Evolutionary conservation across 2,329 filamentous ascomycete genomes (phyloP), one percentile per base, ranked within the genome.

Genomic region (Thielaviopsis cerberus): DNA sequence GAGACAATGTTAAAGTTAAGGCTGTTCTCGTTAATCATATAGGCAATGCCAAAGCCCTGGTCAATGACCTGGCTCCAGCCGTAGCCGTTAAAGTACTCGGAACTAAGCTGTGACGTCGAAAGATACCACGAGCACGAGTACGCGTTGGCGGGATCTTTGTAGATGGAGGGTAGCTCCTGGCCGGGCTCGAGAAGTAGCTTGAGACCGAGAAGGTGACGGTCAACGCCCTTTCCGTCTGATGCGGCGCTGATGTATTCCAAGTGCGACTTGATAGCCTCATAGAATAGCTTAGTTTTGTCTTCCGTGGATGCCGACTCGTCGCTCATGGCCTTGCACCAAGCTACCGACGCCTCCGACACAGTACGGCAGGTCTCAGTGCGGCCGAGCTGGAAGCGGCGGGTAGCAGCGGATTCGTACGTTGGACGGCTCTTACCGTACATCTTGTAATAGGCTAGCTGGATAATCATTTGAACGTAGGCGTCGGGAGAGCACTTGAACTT

Each of bases 11-110:
- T 98, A 76, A 98, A 97, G 79, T 97, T 92, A 63, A 98, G 79
- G 71, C 88, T 90, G 72, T 96, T 94, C 77, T 97, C 91, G 69
- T 98, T 98, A 70, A 98, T 97, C 92, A 98, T 98, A 70, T 98
- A 98, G 45, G 92, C 92, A 68, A 98, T 94, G 63, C 92, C 92
- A 72, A 92, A 98, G 27, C 92, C 92, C 61, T 85, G 87, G 67
- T 97, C 90, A 58, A 97, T 86, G 56, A 98, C 92, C 75, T 98
- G 91, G 68, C 86, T 92, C 92, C 92, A 98, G 52, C 92, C 92
- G 71, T 98, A 98, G 24, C 94, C 92, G 69, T 98, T 98, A 73
- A 97, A 98, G 76, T 87, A 96, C 75, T 98, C 94, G 34, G 85
- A 90, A 72, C 86, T 92, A 69, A 98, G 75, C 74, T 98, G 94